Conservation (phyloP, 2,329 filamentous ascomycete genomes). For the Albophoma yamanashiensis region DNA sequence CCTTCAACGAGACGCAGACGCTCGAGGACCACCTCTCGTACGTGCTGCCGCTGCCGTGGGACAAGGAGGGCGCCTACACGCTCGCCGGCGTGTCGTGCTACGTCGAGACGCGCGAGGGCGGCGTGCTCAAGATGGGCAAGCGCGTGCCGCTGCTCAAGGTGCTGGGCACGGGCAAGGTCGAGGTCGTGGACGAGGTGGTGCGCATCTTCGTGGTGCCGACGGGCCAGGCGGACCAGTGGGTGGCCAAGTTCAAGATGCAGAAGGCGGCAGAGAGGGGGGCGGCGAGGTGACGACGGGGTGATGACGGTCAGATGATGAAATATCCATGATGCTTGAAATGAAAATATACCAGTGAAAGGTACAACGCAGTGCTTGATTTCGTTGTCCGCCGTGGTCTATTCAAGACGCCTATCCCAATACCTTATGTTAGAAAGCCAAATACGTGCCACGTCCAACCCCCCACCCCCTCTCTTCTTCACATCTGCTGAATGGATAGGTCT, state of each 20-base stretch:
- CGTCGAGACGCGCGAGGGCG: constrained; percentile 71
- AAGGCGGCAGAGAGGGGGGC: constrained; percentile 39
- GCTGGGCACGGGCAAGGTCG: constrained; percentile 64
- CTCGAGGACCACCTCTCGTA: constrained; percentile 73
- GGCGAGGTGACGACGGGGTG: neutral
- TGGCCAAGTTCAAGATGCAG: constrained; percentile 73
- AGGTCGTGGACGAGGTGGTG: constrained; percentile 79
- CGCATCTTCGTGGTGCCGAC: constrained; percentile 74
- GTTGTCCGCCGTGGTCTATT: neutral
- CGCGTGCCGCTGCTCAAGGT: constrained; percentile 69
- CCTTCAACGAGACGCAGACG: constrained; percentile 66
- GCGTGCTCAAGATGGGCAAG: constrained; percentile 82
- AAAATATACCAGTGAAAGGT: neutral
- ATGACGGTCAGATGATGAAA: constrained; percentile 5
- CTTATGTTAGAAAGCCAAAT: neutral
- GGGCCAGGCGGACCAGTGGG: constrained; percentile 59
- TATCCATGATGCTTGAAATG: neutral
- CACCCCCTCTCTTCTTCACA: too few relatives aligned
- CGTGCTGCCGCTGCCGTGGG: constrained; percentile 85
- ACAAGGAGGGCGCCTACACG: constrained; percentile 55
- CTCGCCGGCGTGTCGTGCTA: constrained; percentile 67
- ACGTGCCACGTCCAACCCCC: too few relatives aligned
- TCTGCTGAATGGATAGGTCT: neutral
- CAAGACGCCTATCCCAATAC: neutral
- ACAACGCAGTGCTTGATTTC: neutral